Base-by-base conservation (phyloP, 345 rosid genomes). In the Rhodamnia rubescens region DNA sequence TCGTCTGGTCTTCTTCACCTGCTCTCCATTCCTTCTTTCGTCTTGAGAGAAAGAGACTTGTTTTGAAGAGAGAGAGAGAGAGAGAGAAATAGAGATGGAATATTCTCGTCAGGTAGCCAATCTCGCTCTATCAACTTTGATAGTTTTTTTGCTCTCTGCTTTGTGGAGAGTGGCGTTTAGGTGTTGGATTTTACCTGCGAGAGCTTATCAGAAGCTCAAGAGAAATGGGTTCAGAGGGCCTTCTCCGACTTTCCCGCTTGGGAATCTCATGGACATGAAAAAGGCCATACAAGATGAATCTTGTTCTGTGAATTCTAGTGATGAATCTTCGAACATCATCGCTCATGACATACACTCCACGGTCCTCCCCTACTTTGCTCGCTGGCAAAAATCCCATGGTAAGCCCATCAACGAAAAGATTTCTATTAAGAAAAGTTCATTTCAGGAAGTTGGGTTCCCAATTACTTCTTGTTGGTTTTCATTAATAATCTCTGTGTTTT, bases 301-400 rank as follows among this genome's bases (percentile, higher is more conserved):
- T n/a, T 87, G 88, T 26, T 85, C 83, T 55, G 86, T 81, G 82
- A 57, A 88, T 61, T 85, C 91, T 15, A 49, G 81, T 27, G 85
- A 80, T n/a, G 78, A 69, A 36, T 69, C 47, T 16, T 26, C 22
- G 5, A 36, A 11, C 42, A 50, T 42, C 32, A 83, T 96, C 84
- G 93, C 94, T 75, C 94, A 97, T 87, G 95, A 97, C 87, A 96
- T 97, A 69, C 99, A 97, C 90, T 91, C 95, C 83, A 80, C 87
- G 44, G 96, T 93, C 4, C 93, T 94, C 88, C 99, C 99, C 59
- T 95, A 93, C 90, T 97, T 94, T 53, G 78, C 96, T 85, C 89
- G 81, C 51, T 97, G 99, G 99, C 98, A 96, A 85, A 88, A 93
- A 82, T 91, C 91, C 24, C 90, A 95, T 82, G 99, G 99, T 93